phyloP scores from a whole-genome alignment of 2,329 filamentous ascomycete species.

The Chrysosporium queenslandicum region DNA sequence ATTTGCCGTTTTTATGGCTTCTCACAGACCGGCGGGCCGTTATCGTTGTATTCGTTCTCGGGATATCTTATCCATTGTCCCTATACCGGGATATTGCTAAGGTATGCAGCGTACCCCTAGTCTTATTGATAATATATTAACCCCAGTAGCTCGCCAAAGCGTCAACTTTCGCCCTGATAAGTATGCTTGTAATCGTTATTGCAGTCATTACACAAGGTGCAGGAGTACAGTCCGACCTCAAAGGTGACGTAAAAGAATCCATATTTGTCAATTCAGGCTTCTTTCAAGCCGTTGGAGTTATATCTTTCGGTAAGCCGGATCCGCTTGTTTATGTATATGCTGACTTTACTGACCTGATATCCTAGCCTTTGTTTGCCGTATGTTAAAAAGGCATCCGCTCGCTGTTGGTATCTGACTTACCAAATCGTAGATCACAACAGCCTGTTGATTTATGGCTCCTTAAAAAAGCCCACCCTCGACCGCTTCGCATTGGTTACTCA shows the following conservation, averaged over 20 bases:
- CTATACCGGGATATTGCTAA: conserved; percentile 96
- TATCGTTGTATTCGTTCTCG: conserved; percentile 78
- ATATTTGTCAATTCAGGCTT: conserved; percentile 77
- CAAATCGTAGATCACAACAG: conserved; percentile 68
- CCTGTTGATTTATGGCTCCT: conserved; percentile 90
- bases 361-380: conserved; percentile 57
- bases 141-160: conserved; percentile 73
- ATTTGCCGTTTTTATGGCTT: conserved; percentile 68
- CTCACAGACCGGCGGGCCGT: conserved; percentile 71
- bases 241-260: conserved; percentile 60
- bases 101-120: conserved; percentile 41
- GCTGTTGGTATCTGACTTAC: conserved; percentile 14
- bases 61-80: conserved; percentile 81
- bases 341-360: conserved; percentile 25
- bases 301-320: conserved; percentile 69
- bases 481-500: conserved; percentile 90
- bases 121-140: conserved; percentile 24
- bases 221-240: conserved; percentile 58
- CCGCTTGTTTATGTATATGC: neutral
- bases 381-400: conserved; percentile 17
- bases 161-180: conserved; percentile 81
- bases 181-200: conserved; percentile 81
- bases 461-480: conserved; percentile 88
- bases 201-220: conserved; percentile 79
- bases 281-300: conserved; percentile 93